A percentile compares a stretch with the other conserved stretches of the same genome.
Conservation (phyloP, 2,329 filamentous ascomycete species). For the Aurifilum marmelostoma region DNA sequence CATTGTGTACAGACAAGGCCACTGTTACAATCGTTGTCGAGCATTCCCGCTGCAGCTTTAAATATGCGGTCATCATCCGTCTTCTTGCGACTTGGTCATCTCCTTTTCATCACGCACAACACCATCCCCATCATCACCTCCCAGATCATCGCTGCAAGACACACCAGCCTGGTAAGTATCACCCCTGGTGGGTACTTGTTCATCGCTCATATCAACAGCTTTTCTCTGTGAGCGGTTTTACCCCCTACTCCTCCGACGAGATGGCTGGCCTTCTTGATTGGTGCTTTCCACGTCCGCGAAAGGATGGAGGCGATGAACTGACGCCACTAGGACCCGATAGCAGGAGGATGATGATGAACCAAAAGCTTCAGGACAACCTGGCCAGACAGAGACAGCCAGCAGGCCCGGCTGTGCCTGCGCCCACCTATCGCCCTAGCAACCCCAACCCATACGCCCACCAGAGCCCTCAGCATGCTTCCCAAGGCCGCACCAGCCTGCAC, state of each 20-base stretch:
- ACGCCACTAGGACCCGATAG: neutral
- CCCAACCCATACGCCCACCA: conserved; percentile 1
- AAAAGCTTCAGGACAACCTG: neutral
- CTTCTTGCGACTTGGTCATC: neutral
- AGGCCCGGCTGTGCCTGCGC: neutral
- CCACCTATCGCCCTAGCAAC: neutral
- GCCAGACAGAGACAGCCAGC: neutral
- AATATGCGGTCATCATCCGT: neutral
- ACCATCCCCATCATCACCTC: neutral
- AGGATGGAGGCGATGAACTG: neutral
- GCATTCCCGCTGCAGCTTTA: neutral
- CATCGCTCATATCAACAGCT: neutral
- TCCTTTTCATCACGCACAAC: neutral
- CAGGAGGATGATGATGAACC: neutral
- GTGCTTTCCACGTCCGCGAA: conserved; percentile 4
- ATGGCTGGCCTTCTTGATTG: conserved; percentile 4
- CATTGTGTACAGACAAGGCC: conserved; percentile 1
- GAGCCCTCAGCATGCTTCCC: conserved; percentile 1
- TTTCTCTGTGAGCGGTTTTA: neutral
- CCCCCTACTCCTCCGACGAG: neutral
- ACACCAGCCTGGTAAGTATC: neutral
- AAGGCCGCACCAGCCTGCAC: neutral
- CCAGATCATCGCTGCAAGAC: neutral
- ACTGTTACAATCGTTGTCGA: neutral
- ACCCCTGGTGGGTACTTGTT: neutral